phyloP scores from a whole-genome alignment of 305 asterid species.

The Fraxinus sp. region DNA sequence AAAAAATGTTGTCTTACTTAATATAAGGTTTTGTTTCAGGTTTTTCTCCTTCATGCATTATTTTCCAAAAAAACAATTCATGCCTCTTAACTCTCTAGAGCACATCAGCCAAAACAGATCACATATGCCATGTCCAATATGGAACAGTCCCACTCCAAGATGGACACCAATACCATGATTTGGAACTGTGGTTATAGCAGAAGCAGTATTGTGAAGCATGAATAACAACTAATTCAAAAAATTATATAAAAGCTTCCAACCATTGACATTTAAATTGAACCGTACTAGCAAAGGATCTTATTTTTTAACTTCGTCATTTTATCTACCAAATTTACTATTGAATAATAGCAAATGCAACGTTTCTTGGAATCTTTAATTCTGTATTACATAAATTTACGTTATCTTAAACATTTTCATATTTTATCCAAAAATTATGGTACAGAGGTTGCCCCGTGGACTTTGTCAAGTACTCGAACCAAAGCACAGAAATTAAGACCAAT shows the following conservation, averaged over 20 bases:
- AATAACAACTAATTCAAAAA: background rate
- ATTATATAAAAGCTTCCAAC: conserved; percentile 1
- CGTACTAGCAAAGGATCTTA: background rate
- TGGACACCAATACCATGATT: background rate
- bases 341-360: background rate
- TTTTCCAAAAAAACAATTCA: background rate
- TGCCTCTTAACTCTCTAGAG: conserved; percentile 3
- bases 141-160: background rate
- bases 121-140: conserved; percentile 4
- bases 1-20: background rate
- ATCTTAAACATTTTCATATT: background rate
- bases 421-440: conserved; percentile 4
- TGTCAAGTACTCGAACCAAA: conserved; percentile 7
- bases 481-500: conserved; percentile 19
- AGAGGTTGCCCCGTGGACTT: background rate
- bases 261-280: background rate
- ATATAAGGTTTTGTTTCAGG: background rate
- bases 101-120: conserved; percentile 4
- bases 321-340: conserved; percentile 7
- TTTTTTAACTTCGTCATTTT: background rate
- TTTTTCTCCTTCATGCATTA: background rate
- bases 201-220: background rate
- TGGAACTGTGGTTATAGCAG: background rate
- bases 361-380: conserved; percentile 9
- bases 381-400: background rate